Base-by-base conservation (phyloP, 495 filamentous ascomycete species). In the Diplogelasinospora grovesii region DNA sequence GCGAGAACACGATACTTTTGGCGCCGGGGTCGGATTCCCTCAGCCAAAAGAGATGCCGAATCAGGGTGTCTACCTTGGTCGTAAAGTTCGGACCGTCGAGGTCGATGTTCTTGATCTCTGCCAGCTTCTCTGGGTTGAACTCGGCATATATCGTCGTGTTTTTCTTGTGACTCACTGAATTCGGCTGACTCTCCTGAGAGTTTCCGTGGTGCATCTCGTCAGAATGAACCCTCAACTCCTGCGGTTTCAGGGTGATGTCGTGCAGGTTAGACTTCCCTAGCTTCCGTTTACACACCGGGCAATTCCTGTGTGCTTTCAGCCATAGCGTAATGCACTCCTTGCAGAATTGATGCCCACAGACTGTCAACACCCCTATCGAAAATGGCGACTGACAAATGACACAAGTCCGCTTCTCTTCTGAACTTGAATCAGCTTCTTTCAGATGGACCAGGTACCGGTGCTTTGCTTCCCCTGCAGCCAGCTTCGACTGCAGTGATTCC, bases 341-440 rank as follows among this genome's bases (percentile, higher is more conserved):
- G 64, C 90, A 96, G 52, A 85, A 96, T 41, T 83, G 77, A 52
- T 98, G 90, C 1, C 90, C 90, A 60, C 90, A 98, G 2, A 82
- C 73, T 2, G 90, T 96, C 52, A 98, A 67, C 21, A 89, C 81
- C 29, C 90, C 92, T 29, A 75, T 61, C 50, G 83, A 82, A 56
- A 94, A 89, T 4, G 63, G 46, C 1, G 69, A 66, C 41, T 82
- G 78, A 56, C 89, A 95, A 46, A 96, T 94, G 46, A 90, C 71
- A 57, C 89, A 95, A 14, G 79, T 74, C 27, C 73, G 69, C 14
- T 77, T 64, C 45, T 80, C 73, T 22, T 80, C 49, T n/a, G 71
- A 60, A 27, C 61, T 64, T 4, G 75, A 66, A 13, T 86, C 82
- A 0, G 48, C 41, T 18, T 69, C 57, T 42, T 71, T 65, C 23